A percentile compares a stretch with the other conserved stretches of the same genome.
These are phyloP conservation scores for Aspergillus udagawae DNA, from an alignment of 2,329 filamentous ascomycete genomes.

Conservation along the genomic window DNA sequence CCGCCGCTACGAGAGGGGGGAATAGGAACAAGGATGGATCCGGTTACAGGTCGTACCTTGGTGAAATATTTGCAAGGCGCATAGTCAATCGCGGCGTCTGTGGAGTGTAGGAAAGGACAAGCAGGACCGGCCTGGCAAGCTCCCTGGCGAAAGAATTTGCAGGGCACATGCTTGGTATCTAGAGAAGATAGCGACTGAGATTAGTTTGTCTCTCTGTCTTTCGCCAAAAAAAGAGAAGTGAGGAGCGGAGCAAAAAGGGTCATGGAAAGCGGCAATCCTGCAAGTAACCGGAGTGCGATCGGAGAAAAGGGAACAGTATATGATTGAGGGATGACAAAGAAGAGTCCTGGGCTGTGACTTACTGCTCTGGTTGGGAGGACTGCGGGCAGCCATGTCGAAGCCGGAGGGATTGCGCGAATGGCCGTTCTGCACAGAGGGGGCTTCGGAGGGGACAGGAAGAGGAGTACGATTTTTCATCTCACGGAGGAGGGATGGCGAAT, in stretches of 20 bases:
- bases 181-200: neutral
- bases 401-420: constrained; percentile 40
- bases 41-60: constrained; percentile 59
- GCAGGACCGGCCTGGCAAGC: constrained; percentile 93
- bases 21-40: neutral
- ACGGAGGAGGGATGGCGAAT: constrained; percentile 16
- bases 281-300: neutral
- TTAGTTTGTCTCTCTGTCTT: neutral
- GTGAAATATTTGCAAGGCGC: constrained; percentile 97
- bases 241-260: neutral
- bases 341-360: constrained; percentile 27
- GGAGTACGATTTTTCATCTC: constrained; percentile 41
- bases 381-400: constrained; percentile 45
- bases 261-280: neutral
- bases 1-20: neutral
- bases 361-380: constrained; percentile 43
- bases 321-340: neutral
- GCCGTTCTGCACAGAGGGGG: constrained; percentile 34
- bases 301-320: neutral
- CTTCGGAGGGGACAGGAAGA: constrained; percentile 35
- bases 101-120: constrained; percentile 94
- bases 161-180: constrained; percentile 97
- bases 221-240: neutral
- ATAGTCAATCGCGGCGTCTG: constrained; percentile 77
- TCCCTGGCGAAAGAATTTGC: constrained; percentile 98